Percentiles rank a stretch among this genome's conserved stretches.
phyloP scores from a whole-genome alignment of 306 rosid genomes.

The Casuarina cunninghamiana region DNA sequence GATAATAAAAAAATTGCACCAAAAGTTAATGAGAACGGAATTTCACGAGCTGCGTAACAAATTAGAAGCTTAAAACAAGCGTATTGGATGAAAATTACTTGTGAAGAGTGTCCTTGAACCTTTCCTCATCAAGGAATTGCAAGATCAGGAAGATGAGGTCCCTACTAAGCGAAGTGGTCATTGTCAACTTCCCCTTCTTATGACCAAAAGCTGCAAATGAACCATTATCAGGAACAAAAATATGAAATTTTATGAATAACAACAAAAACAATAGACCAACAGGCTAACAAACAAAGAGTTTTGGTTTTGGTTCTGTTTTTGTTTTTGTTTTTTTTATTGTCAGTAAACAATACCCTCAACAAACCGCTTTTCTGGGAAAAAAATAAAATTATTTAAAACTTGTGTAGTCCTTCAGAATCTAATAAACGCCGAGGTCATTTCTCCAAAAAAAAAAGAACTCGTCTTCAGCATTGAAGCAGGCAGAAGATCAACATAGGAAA shows the following conservation, averaged over 20 bases:
- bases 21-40: neutral
- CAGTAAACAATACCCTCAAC: neutral
- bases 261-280: neutral
- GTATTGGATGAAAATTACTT: slow-evolving; percentile 8
- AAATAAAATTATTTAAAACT: neutral
- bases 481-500: neutral
- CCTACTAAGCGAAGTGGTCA: slow-evolving; percentile 3
- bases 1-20: neutral
- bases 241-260: neutral
- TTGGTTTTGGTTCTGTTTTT: neutral
- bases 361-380: neutral
- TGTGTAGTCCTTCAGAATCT: neutral
- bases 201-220: slow-evolving; percentile 21
- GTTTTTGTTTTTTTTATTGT: neutral
- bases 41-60: neutral
- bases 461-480: neutral
- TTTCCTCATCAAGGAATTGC: slow-evolving; percentile 33
- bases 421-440: neutral
- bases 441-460: neutral
- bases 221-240: neutral
- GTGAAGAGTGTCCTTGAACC: slow-evolving; percentile 21
- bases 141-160: slow-evolving; percentile 25
- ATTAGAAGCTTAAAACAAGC: neutral
- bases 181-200: slow-evolving; percentile 12
- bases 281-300: neutral